A percentile compares a stretch with the other conserved stretches of the same genome.
These are phyloP conservation scores for Dactylellina parvicollis DNA, from an alignment of 2,329 filamentous ascomycete genomes.

Conservation along the genomic window DNA sequence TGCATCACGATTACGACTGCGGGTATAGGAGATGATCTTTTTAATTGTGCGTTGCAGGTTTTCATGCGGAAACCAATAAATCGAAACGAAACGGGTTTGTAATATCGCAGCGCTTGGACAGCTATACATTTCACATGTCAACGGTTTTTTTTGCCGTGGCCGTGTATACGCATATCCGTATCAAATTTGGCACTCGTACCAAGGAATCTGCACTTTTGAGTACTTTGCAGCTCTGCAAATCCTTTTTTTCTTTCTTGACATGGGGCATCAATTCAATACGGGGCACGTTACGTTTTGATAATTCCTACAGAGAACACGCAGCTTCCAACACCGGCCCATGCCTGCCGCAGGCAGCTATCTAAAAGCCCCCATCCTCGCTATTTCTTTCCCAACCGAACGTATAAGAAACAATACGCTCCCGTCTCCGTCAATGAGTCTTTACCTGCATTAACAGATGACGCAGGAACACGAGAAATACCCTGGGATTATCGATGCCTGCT, in stretches of 20 bases:
- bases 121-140: constrained; percentile 26
- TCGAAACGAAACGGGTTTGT: constrained; percentile 8
- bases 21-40: not conserved
- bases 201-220: too few relatives aligned
- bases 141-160: not conserved
- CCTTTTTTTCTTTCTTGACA: not conserved
- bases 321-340: constrained; percentile 35
- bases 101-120: not conserved
- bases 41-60: not conserved
- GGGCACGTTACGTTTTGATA: constrained; percentile 1
- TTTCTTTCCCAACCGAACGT: constrained; percentile 1
- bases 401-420: not conserved
- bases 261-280: not conserved
- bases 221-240: not conserved
- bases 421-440: constrained; percentile 8
- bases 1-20: not conserved
- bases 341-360: constrained; percentile 29
- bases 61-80: constrained; percentile 12
- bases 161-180: too few relatives aligned
- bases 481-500: not conserved
- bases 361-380: not conserved
- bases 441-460: constrained; percentile 31
- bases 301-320: constrained; percentile 8
- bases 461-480: constrained; percentile 32
- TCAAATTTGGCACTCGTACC: constrained; percentile 1